A percentile compares a stretch with the other conserved stretches of the same genome.
phyloP scores from a whole-genome alignment of 2,329 filamentous ascomycete genomes.

The Apiospora sp. region DNA sequence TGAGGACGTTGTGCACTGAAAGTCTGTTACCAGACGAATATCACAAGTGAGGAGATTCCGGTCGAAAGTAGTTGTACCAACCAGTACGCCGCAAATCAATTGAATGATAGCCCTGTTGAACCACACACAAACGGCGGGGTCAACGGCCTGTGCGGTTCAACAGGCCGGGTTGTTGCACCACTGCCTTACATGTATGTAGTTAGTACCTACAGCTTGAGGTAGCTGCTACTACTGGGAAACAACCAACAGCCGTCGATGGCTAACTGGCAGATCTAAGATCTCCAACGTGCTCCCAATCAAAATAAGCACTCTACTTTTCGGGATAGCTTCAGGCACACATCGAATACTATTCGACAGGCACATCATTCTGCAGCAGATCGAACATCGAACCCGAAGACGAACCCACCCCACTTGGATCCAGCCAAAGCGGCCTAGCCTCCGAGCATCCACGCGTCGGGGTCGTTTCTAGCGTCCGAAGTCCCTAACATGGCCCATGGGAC shows the following conservation, averaged over 20 bases:
- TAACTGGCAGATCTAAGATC: background rate
- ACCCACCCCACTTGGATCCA: background rate
- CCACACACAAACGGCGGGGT: background rate
- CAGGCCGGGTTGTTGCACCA: background rate
- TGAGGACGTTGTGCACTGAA: background rate
- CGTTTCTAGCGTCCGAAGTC: background rate
- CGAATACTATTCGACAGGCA: background rate
- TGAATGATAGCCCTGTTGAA: background rate
- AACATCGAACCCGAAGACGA: conserved; percentile 13
- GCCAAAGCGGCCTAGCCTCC: background rate
- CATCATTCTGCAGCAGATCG: background rate
- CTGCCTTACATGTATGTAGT: no score
- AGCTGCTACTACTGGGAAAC: background rate
- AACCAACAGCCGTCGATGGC: background rate
- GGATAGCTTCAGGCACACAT: background rate
- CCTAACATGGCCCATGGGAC: background rate
- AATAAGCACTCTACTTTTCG: background rate
- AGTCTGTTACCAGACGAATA: background rate
- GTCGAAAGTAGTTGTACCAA: background rate
- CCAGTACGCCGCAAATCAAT: background rate
- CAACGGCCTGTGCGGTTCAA: background rate
- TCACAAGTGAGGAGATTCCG: background rate
- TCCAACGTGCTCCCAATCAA: background rate
- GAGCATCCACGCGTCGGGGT: conserved; percentile 15
- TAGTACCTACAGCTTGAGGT: no score